phyloP scores from a whole-genome alignment of 805 yeast genomes.

The Scheffersomyces stipitis region DNA sequence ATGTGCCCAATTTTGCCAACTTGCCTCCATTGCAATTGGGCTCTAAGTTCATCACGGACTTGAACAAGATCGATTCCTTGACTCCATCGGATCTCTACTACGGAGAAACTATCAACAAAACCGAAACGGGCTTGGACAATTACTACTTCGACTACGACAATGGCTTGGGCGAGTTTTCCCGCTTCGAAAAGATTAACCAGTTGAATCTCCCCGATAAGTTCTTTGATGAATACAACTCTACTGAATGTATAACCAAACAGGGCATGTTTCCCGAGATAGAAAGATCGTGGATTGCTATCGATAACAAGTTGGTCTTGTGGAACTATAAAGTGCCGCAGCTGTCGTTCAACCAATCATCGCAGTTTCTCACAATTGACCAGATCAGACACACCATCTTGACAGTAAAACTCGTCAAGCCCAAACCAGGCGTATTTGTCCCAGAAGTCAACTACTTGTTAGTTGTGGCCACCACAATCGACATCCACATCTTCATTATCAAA shows the following conservation, averaged over 20 bases:
- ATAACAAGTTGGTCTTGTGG: constrained; percentile 83
- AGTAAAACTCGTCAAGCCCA: constrained; percentile 79
- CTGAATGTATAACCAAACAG: constrained; percentile 68
- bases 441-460: constrained; percentile 71
- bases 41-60: constrained; percentile 59
- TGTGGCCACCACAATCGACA: constrained; percentile 76
- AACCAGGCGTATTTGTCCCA: constrained; percentile 74
- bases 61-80: constrained; percentile 57
- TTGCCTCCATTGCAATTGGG: constrained; percentile 60
- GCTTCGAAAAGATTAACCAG: constrained; percentile 71
- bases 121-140: constrained; percentile 53
- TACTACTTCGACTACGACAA: constrained; percentile 52
- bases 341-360: constrained; percentile 43
- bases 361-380: constrained; percentile 79
- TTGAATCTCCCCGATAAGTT: constrained; percentile 79
- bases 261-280: constrained; percentile 81
- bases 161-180: constrained; percentile 56
- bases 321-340: constrained; percentile 61
- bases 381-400: constrained; percentile 73
- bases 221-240: constrained; percentile 66
- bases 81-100: constrained; percentile 56
- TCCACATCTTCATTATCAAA: constrained; percentile 75
- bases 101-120: constrained; percentile 53
- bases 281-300: constrained; percentile 84
- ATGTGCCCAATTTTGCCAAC: constrained; percentile 49